A percentile compares a stretch with the other conserved stretches of the same genome.
Conservation (phyloP, 2,329 filamentous ascomycete genomes). For the Pseudogymnoascus sp. region DNA sequence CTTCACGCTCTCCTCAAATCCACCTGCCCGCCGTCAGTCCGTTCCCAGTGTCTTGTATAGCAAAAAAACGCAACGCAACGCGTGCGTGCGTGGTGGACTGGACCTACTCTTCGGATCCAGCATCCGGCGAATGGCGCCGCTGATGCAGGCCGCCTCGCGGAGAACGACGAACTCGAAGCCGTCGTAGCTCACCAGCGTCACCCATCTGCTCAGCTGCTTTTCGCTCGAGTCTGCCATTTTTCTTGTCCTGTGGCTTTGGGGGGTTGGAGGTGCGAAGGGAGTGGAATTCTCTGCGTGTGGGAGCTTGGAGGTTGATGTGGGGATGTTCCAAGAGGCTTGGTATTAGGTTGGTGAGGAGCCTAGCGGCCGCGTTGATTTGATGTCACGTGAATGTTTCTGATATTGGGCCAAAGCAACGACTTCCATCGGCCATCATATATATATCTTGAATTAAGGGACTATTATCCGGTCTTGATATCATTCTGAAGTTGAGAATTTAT, state of each 20-base stretch:
- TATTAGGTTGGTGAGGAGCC: background rate
- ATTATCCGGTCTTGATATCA: background rate
- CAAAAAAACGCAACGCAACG: conserved; percentile 19
- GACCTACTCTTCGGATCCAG: conserved; percentile 60
- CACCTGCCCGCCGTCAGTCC: conserved; percentile 37
- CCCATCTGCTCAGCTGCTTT: conserved; percentile 52
- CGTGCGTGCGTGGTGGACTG: background rate
- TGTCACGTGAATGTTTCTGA: conserved; percentile 10
- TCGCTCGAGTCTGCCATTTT: background rate
- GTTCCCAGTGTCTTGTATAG: conserved; percentile 13
- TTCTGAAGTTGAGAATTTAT: background rate
- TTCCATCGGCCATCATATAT: background rate
- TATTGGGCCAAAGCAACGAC: background rate
- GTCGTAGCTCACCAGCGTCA: conserved; percentile 70
- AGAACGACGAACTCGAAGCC: conserved; percentile 71
- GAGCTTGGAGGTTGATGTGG: conserved; percentile 6
- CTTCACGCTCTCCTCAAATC: conserved; percentile 58
- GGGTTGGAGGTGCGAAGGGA: background rate
- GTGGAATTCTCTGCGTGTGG: background rate
- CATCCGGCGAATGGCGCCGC: conserved; percentile 68
- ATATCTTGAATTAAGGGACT: background rate
- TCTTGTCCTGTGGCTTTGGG: background rate
- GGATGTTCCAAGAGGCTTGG: background rate
- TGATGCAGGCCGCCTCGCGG: conserved; percentile 63
- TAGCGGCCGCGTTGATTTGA: conserved; percentile 4